A percentile compares a stretch with the other conserved stretches of the same genome.
Evolutionary conservation across 768 basidiomycete species (phyloP).

Genomic region (Kwoniella shandongensis): DNA sequence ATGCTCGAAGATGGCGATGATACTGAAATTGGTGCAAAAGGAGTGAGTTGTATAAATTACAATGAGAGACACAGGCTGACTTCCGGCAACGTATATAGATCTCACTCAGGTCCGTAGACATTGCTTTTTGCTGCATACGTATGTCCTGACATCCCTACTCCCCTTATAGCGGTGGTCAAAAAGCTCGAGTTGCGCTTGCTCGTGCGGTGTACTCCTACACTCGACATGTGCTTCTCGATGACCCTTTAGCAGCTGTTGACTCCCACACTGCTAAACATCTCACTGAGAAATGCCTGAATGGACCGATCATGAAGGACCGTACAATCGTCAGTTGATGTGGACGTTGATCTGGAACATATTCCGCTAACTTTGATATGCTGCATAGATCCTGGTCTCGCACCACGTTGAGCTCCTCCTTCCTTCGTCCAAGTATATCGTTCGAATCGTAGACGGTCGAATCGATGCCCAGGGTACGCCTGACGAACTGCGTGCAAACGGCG

Average conservation of each 20-base stretch:
- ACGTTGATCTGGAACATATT: too few relatives aligned
- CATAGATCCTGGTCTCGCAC: constrained; percentile 65
- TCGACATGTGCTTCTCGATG: constrained; percentile 48
- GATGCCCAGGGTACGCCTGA: constrained; percentile 70
- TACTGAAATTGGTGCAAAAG: constrained; percentile 50
- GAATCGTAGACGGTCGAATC: constrained; percentile 78
- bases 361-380: background rate
- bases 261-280: constrained; percentile 52
- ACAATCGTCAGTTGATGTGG: constrained; percentile 34
- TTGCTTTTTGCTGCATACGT: background rate
- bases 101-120: constrained; percentile 29
- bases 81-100: constrained; percentile 3
- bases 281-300: constrained; percentile 49
- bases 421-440: constrained; percentile 68
- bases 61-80: background rate
- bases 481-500: constrained; percentile 64
- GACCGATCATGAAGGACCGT: constrained; percentile 38
- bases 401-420: constrained; percentile 80
- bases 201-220: constrained; percentile 51
- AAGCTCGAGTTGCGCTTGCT: constrained; percentile 52
- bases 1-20: constrained; percentile 58
- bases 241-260: constrained; percentile 51
- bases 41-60: constrained; percentile 18
- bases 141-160: constrained; percentile 6
- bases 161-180: constrained; percentile 46